Evolutionary conservation across 192 early-diverging fungal genomes (phyloP).

Genomic region (Glomus cerebriforme): DNA sequence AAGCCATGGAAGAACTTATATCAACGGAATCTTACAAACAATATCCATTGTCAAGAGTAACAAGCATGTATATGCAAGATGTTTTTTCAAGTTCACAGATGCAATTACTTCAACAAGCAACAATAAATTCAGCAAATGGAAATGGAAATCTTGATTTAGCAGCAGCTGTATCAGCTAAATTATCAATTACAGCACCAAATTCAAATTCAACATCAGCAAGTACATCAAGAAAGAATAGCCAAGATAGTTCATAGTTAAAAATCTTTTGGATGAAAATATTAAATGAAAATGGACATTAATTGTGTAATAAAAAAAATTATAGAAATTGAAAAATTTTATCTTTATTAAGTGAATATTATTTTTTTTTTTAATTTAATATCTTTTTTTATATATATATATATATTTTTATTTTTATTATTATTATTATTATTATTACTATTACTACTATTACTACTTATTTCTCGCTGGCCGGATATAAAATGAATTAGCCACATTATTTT

Average conservation of each 20-base stretch:
- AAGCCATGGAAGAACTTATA: constrained; percentile 33
- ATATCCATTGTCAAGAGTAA: constrained; percentile 21
- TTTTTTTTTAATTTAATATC: background rate
- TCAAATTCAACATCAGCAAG: background rate
- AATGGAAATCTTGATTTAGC: background rate
- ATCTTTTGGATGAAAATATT: background rate
- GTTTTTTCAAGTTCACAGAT: constrained; percentile 13
- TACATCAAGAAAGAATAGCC: background rate
- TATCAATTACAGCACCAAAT: background rate
- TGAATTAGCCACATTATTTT: background rate
- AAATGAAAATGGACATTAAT: background rate
- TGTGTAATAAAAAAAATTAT: background rate
- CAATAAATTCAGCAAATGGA: background rate
- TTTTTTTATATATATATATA: background rate
- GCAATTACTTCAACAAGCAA: constrained; percentile 8
- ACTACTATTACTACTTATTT: background rate
- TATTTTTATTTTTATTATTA: background rate
- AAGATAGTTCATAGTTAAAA: background rate
- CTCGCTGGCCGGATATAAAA: background rate
- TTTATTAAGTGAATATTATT: background rate
- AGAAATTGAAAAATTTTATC: background rate
- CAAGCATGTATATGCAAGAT: constrained; percentile 27
- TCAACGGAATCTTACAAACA: constrained; percentile 21
- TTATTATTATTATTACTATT: no score
- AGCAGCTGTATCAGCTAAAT: background rate